Base-by-base conservation (phyloP, 345 rosid species). In the Physaria fendleri region DNA sequence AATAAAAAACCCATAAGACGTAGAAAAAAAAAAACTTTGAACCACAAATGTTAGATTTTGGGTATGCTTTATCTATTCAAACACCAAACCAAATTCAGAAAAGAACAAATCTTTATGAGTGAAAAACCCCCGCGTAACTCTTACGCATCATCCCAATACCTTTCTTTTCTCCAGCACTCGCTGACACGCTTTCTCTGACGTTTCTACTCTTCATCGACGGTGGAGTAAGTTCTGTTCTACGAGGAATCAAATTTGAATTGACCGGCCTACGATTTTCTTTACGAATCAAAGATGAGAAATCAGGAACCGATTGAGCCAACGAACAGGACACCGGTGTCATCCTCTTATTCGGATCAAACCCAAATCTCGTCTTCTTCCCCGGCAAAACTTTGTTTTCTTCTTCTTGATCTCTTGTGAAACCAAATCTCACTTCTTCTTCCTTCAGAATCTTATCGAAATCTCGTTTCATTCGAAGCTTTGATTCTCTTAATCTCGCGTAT, bases 221-320 rank as follows among this genome's bases (percentile, higher is more conserved):
- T 2, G 98, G 90, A 2, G 96, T 85, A 64, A 77, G 57, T 6
- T 69, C 74, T 3, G 48, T n/a, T n/a, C 57, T 62, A 37, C 52
- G 44, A 1, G 68, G 64, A 16, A 68, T 51, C 35, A 53, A 17
- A 2, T 56, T 48, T 25, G 74, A n/a, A 38, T 43, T 27, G 28
- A 0, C 57, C 20, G 96, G 98, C 44, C 77, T 81, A 25, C 91
- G 69, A 42, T 86, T 92, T 67, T 92, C 97, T 54, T 92, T 92
- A 9, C 85, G 76, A 67, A 88, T 55, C 41, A 79, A 55, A 1
- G 87, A 59, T 2, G 88, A 79, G 76, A 86, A 88, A 70, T 92
- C 86, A 21, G 94, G 95, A 57, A 92, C 89, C 0, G 98, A 88
- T 40, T 86, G 93, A 8, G 82, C 82, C 79, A 88, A 66, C 5